Evolutionary conservation across 805 yeast species (phyloP).

Genomic region (Groenewaldozyma tartarivorans): DNA sequence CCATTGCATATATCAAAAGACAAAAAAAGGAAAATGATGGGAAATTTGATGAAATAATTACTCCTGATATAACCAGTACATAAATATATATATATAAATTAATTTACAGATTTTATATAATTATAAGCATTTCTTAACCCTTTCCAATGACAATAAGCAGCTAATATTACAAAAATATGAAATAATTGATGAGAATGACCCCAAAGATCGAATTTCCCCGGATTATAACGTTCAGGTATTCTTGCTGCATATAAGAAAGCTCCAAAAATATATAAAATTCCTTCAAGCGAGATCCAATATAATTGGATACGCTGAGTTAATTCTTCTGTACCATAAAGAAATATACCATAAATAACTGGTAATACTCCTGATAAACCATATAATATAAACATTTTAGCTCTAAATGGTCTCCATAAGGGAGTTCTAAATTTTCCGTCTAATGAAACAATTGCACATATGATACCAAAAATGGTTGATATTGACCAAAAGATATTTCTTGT

Average conservation of each 20-base stretch:
- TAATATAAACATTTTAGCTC: constrained; percentile 69
- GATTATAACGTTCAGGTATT: constrained; percentile 60
- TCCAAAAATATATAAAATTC: constrained; percentile 64
- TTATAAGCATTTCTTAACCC: constrained; percentile 52
- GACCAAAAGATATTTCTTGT: constrained; percentile 23
- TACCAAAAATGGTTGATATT: constrained; percentile 44
- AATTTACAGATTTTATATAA: constrained; percentile 4
- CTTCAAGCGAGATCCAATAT: constrained; percentile 59
- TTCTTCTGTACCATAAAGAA: constrained; percentile 39
- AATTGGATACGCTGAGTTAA: constrained; percentile 46
- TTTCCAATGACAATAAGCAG: constrained; percentile 62
- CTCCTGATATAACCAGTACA: constrained; percentile 1
- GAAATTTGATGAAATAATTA: constrained; percentile 3
- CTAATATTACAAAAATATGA: constrained; percentile 67
- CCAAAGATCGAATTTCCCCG: constrained; percentile 56
- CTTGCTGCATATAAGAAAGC: constrained; percentile 72
- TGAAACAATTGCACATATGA: constrained; percentile 52
- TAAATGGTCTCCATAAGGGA: constrained; percentile 59
- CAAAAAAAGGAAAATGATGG: constrained; percentile 59
- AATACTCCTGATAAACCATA: constrained; percentile 73
- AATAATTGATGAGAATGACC: constrained; percentile 85
- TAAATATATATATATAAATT: background rate
- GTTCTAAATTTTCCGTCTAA: constrained; percentile 58
- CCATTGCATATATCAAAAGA: constrained; percentile 56
- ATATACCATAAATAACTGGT: constrained; percentile 52